Evolutionary conservation across 441 rosid genomes (phyloP).

Genomic region (Euphorbia corollata): DNA sequence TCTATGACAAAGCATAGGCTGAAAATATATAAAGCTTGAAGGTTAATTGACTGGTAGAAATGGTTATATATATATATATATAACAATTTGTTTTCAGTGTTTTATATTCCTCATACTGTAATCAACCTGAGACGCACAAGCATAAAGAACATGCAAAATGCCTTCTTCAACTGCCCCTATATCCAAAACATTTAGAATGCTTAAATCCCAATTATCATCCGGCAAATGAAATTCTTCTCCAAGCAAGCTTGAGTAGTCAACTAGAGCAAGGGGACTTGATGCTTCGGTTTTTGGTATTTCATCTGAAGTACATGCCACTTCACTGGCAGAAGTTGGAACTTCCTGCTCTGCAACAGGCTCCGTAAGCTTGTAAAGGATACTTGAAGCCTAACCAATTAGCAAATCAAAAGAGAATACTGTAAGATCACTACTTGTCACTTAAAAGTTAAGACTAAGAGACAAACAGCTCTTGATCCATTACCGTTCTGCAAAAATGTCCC

Average conservation of each 20-base stretch:
- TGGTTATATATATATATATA: slow-evolving; percentile 15
- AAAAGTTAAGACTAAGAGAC: slow-evolving; percentile 12
- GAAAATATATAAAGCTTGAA: slow-evolving; percentile 25
- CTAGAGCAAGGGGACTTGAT: slow-evolving; percentile 30
- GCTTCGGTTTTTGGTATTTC: slow-evolving; percentile 41
- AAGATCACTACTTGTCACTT: slow-evolving; percentile 16
- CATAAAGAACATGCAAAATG: slow-evolving; percentile 72
- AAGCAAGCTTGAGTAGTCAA: slow-evolving; percentile 64
- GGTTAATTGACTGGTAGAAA: slow-evolving; percentile 22
- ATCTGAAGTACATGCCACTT: slow-evolving; percentile 35
- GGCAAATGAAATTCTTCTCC: slow-evolving; percentile 64
- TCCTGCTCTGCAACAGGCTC: slow-evolving; percentile 46
- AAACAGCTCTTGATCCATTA: slow-evolving; percentile 25
- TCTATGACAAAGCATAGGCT: slow-evolving; percentile 64
- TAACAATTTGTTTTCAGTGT: slow-evolving; percentile 14
- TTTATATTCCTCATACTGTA: slow-evolving; percentile 28
- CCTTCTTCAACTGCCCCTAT: slow-evolving; percentile 78
- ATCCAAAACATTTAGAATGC: slow-evolving; percentile 56
- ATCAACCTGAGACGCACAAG: slow-evolving; percentile 89
- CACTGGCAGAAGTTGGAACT: slow-evolving; percentile 26
- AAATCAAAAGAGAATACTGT: slow-evolving; percentile 19
- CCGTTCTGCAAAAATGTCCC: slow-evolving; percentile 58
- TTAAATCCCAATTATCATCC: slow-evolving; percentile 47
- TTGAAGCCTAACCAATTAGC: slow-evolving; percentile 47
- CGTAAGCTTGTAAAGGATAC: slow-evolving; percentile 51